Conservation (phyloP, 1,139 yeast species). For the Suhomyces kunorum region DNA sequence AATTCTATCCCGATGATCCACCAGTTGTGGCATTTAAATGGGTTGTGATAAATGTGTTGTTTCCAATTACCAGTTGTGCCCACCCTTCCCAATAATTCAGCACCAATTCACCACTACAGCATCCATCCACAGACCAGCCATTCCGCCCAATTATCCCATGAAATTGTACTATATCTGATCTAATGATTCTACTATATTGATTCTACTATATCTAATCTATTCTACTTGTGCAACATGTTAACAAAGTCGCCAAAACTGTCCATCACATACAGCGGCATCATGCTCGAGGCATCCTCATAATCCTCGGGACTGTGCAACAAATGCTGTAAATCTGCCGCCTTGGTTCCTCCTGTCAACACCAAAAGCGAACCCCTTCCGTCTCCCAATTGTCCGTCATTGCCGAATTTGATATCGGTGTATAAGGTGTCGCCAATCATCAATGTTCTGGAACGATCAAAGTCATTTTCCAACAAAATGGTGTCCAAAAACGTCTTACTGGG, state of each 20-base stretch:
- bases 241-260: slow-evolving; percentile 34
- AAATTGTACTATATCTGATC: too few relatives aligned
- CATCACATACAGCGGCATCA: slow-evolving; percentile 33
- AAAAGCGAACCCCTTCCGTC: slow-evolving; percentile 33
- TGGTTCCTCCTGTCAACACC: slow-evolving; percentile 43
- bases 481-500: slow-evolving; percentile 38
- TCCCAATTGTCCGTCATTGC: slow-evolving; percentile 42
- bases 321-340: slow-evolving; percentile 24
- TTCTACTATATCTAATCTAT: too few relatives aligned
- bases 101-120: too few relatives aligned
- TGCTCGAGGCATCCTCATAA: slow-evolving; percentile 21
- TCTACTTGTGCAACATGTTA: slow-evolving; percentile 14
- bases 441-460: slow-evolving; percentile 30
- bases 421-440: slow-evolving; percentile 48
- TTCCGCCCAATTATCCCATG: too few relatives aligned
- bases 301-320: slow-evolving; percentile 15
- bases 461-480: slow-evolving; percentile 29
- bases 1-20: too few relatives aligned
- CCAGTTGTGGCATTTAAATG: too few relatives aligned
- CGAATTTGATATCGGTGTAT: slow-evolving; percentile 47
- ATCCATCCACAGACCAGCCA: too few relatives aligned
- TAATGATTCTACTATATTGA: too few relatives aligned
- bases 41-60: too few relatives aligned
- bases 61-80: too few relatives aligned
- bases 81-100: too few relatives aligned